These are phyloP conservation scores for Polytrichum formosum DNA, from an alignment of 225 moss, liverwort and hornwort species.

Conservation along the genomic window DNA sequence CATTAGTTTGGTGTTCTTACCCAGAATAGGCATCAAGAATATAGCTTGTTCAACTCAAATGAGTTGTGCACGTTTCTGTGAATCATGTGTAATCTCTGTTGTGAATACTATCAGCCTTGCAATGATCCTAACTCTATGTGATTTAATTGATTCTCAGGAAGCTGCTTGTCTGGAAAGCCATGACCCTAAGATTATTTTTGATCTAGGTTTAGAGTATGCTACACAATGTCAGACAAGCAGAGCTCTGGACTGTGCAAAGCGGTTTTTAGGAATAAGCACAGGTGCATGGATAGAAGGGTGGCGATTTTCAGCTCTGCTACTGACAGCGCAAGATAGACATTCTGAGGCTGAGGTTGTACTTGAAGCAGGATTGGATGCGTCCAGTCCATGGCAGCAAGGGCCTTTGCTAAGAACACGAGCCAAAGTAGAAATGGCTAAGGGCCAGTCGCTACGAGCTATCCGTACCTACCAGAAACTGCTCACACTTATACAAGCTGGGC, in stretches of 20 bases:
- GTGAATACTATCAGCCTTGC: no score
- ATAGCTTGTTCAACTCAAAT: constrained; percentile 36
- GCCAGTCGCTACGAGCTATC: constrained; percentile 72
- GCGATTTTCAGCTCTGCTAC: constrained; percentile 76
- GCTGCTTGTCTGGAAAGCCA: constrained; percentile 71
- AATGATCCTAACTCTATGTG: no score
- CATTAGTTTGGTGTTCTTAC: no score
- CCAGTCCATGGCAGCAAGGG: constrained; percentile 93
- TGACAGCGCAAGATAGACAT: constrained; percentile 82
- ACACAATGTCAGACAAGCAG: constrained; percentile 72
- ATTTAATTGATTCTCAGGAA: constrained; percentile 39
- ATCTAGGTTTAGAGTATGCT: constrained; percentile 86
- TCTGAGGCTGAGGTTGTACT: constrained; percentile 82
- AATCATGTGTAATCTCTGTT: no score
- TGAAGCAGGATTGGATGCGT: constrained; percentile 84
- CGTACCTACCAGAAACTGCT: constrained; percentile 79
- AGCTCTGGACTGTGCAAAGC: constrained; percentile 91
- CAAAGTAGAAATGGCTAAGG: constrained; percentile 72
- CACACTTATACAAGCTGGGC: constrained; percentile 75
- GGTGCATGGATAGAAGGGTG: constrained; percentile 91
- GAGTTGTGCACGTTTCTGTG: constrained; percentile 22
- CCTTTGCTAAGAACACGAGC: constrained; percentile 75
- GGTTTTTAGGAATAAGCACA: constrained; percentile 75
- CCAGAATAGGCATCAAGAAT: neutral
- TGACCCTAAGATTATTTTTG: constrained; percentile 79